Conservation (phyloP, 495 filamentous ascomycete species). For the Durotheca rogersii region DNA sequence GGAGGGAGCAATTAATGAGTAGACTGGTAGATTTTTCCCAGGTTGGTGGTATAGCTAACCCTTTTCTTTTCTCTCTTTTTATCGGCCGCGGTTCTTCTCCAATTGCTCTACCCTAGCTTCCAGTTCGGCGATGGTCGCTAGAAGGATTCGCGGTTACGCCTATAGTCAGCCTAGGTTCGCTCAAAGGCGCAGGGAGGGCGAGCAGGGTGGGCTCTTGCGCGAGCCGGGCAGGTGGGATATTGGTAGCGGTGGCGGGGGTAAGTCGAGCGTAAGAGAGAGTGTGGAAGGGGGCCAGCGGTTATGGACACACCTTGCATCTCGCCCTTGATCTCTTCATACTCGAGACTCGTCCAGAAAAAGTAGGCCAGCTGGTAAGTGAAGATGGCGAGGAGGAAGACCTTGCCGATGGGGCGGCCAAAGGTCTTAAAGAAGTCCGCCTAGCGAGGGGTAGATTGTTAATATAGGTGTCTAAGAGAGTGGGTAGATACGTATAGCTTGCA, state of each 20-base stretch:
- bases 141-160: background rate
- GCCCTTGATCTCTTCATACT: slow-evolving; percentile 68
- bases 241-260: background rate
- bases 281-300: background rate
- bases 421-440: slow-evolving; percentile 75
- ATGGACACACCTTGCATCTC: slow-evolving; percentile 52
- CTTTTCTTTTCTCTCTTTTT: no score
- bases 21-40: no score
- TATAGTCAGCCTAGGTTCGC: no score
- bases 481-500: background rate
- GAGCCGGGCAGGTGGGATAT: background rate
- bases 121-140: slow-evolving; percentile 36
- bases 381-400: slow-evolving; percentile 81
- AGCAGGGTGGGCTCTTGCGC: no score
- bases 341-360: slow-evolving; percentile 85
- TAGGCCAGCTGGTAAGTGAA: slow-evolving; percentile 87
- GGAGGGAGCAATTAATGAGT: no score
- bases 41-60: no score
- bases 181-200: no score
- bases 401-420: slow-evolving; percentile 77
- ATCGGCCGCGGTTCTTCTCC: slow-evolving; percentile 29
- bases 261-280: background rate
- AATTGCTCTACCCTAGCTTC: slow-evolving; percentile 36
- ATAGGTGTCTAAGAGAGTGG: background rate
- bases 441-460: background rate